Base-by-base conservation (phyloP, 768 basidiomycete genomes). In the Trametes meyenii region DNA sequence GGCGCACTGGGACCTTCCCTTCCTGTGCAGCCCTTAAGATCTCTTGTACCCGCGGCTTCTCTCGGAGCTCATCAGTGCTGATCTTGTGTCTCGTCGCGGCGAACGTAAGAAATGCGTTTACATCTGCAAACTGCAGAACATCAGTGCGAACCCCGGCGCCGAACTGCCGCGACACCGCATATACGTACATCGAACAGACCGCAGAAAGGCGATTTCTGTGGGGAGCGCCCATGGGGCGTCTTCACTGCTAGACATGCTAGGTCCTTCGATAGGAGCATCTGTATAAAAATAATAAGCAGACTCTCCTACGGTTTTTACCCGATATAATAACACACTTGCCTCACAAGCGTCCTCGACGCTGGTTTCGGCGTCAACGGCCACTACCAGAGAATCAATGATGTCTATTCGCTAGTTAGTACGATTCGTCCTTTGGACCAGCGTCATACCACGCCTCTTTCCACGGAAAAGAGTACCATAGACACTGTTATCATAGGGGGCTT, bases 331-430 rank as follows among this genome's bases (percentile, higher is more conserved):
- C n/a, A 35, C 7, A 75, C 81, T 68, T 68, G 88, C 91, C 64
- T 91, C 90, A 69, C 90, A 93, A 13, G 91, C 90, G 45, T 90
- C 88, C 71, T 94, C 91, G 17, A 94, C 92, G 50, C 83, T 86
- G 8, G 81, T 85, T 46, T 90, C 85, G n/a, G 83, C 83, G 56
- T 86, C 85, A 11, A 93, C 80, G 26, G 79, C 76, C 16, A 90
- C 82, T 50, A 92, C 80, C 3, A 82, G 83, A 45, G 81, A 81
- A 70, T 91, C 89, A 63, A 90, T 85, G 24, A 92, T 77, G 69
- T 89, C 90, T 92, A 3, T 39, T 35, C 50, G 8, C 8, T 33
- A 33, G 29, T 33, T 33, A 33, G 29, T 8, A 8, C 8, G 29
- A 33, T 8, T 33, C 8, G 4, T 33, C 29, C 29, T 33, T 33